phyloP scores from a whole-genome alignment of 371 early-diverging fungal genomes.

The Mortierella sp. region DNA sequence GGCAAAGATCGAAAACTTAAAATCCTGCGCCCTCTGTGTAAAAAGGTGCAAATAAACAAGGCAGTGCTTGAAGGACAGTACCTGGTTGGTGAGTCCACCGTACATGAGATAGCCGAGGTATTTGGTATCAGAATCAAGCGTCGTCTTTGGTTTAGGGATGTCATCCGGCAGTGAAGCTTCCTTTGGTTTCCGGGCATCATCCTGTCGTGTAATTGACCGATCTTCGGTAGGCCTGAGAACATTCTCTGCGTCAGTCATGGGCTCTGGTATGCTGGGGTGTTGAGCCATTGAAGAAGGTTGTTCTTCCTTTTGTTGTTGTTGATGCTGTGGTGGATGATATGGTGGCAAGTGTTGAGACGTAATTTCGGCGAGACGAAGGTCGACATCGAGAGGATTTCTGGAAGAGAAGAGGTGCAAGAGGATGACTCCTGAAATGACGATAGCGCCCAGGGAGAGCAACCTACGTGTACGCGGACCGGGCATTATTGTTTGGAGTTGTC shows the following conservation, averaged over 20 bases:
- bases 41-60: not conserved
- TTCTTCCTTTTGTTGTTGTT: not conserved
- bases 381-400: not conserved
- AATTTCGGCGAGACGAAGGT: not conserved
- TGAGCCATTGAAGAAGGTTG: not conserved
- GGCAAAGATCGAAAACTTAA: not conserved
- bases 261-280: not conserved
- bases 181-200: not conserved
- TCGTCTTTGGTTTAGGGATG: slow-evolving; percentile 17
- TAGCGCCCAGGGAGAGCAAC: slow-evolving; percentile 5
- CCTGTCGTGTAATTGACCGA: not conserved
- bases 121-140: slow-evolving; percentile 18
- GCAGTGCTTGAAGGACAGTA: slow-evolving; percentile 2
- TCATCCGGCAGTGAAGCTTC: not conserved
- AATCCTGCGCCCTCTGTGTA: not conserved
- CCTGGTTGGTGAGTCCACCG: slow-evolving; percentile 53
- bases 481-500: slow-evolving; percentile 13
- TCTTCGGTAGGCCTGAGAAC: not conserved
- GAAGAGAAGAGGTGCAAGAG: slow-evolving; percentile 11
- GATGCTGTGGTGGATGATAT: not conserved
- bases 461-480: slow-evolving; percentile 21
- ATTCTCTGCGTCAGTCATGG: not conserved
- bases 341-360: not conserved
- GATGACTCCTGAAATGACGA: slow-evolving; percentile 15
- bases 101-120: slow-evolving; percentile 40